Conservation (phyloP, 768 basidiomycete genomes). For the Mycena epipterygia region DNA sequence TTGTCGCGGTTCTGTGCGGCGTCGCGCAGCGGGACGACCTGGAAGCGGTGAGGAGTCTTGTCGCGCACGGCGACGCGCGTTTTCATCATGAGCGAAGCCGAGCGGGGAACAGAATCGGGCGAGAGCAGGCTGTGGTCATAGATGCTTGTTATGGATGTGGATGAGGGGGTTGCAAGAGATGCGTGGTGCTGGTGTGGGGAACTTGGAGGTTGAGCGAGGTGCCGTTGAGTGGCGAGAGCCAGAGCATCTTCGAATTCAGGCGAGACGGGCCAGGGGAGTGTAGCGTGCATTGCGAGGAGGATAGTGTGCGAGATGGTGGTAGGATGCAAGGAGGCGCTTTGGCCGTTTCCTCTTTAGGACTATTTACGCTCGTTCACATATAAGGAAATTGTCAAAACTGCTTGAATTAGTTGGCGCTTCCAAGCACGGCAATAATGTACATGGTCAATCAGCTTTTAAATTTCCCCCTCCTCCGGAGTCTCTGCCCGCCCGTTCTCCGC, state of each 20-base stretch:
- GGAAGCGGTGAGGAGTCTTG: conserved; percentile 58
- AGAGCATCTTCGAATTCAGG: conserved; percentile 38
- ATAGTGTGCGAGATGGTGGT: conserved; percentile 4
- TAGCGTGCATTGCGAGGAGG: conserved; percentile 27
- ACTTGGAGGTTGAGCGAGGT: conserved; percentile 21
- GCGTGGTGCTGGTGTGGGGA: conserved; percentile 17
- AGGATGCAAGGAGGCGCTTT: conserved; percentile 14
- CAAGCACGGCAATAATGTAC: conserved; percentile 3
- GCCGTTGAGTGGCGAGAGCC: conserved; percentile 31
- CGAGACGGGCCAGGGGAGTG: conserved; percentile 31
- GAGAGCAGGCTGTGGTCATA: background rate
- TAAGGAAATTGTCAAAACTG: too few relatives aligned
- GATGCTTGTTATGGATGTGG: background rate
- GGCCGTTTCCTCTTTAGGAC: background rate
- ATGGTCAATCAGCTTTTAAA: conserved; percentile 57
- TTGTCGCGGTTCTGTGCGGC: conserved; percentile 41
- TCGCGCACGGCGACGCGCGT: conserved; percentile 61
- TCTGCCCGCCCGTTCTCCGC: conserved; percentile 64
- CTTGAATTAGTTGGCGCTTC: too few relatives aligned
- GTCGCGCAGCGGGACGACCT: conserved; percentile 58
- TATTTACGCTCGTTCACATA: too few relatives aligned
- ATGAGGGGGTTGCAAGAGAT: background rate
- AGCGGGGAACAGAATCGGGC: conserved; percentile 22
- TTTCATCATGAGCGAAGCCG: conserved; percentile 54
- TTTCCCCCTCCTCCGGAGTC: conserved; percentile 92